Conservation (phyloP, 1,284 basidiomycete genomes). For the Sanghuangporus sanghuang region DNA sequence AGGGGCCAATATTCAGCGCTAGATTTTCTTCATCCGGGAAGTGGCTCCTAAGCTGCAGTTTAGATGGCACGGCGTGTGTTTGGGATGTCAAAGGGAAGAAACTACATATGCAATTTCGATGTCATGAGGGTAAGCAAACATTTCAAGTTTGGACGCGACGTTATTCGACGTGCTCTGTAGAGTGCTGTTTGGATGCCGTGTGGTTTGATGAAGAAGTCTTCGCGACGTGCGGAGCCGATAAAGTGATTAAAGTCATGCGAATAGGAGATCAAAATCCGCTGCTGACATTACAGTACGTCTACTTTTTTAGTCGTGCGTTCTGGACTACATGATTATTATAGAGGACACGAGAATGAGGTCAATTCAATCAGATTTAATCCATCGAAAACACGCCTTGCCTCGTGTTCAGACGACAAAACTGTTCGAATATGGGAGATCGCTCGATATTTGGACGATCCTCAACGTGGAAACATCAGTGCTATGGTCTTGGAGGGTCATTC, state of each 20-base stretch:
- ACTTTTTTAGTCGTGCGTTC: not conserved
- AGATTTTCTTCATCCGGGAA: conserved; percentile 66
- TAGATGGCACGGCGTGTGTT: conserved; percentile 69
- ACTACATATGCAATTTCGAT: conserved; percentile 55
- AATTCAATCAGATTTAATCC: conserved; percentile 73
- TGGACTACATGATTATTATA: conserved; percentile 24
- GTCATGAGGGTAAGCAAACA: conserved; percentile 51
- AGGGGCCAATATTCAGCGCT: conserved; percentile 74
- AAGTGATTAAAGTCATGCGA: conserved; percentile 53
- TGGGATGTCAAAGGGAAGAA: conserved; percentile 69
- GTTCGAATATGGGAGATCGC: conserved; percentile 71
- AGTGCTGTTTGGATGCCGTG: conserved; percentile 76
- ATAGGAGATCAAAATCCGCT: conserved; percentile 47
- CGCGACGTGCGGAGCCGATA: conserved; percentile 70
- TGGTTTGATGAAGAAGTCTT: conserved; percentile 74
- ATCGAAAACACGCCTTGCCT: conserved; percentile 60
- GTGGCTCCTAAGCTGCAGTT: conserved; percentile 66
- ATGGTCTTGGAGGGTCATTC: conserved; percentile 59
- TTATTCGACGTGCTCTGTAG: conserved; percentile 27
- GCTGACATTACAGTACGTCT: conserved; percentile 50
- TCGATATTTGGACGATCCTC: conserved; percentile 29
- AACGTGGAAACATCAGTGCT: conserved; percentile 33
- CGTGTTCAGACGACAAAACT: conserved; percentile 75
- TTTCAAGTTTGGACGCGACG: not conserved
- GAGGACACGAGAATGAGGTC: conserved; percentile 73